These are phyloP conservation scores for Hirsutella minnesotensis DNA, from an alignment of 2,329 filamentous ascomycete genomes.

Conservation along the genomic window DNA sequence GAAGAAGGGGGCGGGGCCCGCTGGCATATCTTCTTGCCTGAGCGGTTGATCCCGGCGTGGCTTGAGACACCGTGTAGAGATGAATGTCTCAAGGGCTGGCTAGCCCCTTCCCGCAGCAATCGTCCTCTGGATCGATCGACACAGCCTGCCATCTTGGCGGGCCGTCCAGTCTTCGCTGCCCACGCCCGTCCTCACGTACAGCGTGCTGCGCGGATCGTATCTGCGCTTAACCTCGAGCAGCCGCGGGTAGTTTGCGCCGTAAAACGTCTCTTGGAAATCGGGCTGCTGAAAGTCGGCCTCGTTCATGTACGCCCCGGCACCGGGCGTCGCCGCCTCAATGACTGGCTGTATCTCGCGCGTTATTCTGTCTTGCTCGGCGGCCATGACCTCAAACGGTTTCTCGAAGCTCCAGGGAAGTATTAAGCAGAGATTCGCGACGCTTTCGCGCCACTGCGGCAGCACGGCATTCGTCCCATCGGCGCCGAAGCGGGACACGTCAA, in stretches of 20 bases:
- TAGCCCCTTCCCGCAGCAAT: no score
- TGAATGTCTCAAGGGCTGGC: no score
- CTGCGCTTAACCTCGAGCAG: constrained; percentile 33
- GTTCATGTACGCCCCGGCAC: constrained; percentile 34
- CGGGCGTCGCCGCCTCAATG: constrained; percentile 19
- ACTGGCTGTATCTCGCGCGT: constrained; percentile 14
- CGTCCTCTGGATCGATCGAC: constrained; percentile 1
- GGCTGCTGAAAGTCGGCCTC: constrained; percentile 39
- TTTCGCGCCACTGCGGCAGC: constrained; percentile 29
- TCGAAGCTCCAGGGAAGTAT: constrained; percentile 16
- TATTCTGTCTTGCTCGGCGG: constrained; percentile 17
- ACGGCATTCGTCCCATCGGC: constrained; percentile 19
- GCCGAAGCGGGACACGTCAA: constrained; percentile 16
- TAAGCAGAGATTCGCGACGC: constrained; percentile 17
- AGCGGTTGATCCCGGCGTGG: no score
- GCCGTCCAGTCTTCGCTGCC: constrained; percentile 40
- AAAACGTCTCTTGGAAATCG: constrained; percentile 35
- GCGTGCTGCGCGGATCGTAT: constrained; percentile 33
- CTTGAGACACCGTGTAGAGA: no score
- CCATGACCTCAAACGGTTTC: constrained; percentile 15
- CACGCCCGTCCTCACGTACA: constrained; percentile 35
- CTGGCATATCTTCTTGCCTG: no score
- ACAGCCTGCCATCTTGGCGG: constrained; percentile 12
- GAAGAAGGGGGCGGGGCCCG: no score
- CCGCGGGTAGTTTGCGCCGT: constrained; percentile 30